These are phyloP conservation scores for Talaromyces sp. DNA, from an alignment of 2,329 filamentous ascomycete genomes.

Conservation along the genomic window DNA sequence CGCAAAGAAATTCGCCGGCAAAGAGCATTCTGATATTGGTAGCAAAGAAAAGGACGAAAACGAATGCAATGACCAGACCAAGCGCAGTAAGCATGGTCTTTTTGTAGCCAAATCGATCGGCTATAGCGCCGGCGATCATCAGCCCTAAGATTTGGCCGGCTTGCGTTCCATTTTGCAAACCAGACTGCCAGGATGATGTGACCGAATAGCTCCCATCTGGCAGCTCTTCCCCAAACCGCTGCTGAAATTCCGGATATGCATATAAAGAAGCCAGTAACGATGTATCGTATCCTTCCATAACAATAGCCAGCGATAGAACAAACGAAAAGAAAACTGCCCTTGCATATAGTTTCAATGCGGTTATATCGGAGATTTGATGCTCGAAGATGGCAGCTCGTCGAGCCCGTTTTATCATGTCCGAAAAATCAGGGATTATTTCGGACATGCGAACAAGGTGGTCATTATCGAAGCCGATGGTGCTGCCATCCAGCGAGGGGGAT, in stretches of 20 bases:
- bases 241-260: slow-evolving; percentile 41
- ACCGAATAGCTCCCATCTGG: slow-evolving; percentile 35
- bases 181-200: slow-evolving; percentile 50
- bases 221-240: slow-evolving; percentile 24
- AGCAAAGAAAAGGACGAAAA: slow-evolving; percentile 46
- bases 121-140: slow-evolving; percentile 59
- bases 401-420: slow-evolving; percentile 1
- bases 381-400: slow-evolving; percentile 9
- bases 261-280: slow-evolving; percentile 48
- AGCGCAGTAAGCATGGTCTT: slow-evolving; percentile 38
- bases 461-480: slow-evolving; percentile 24
- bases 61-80: slow-evolving; percentile 32
- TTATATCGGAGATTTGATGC: slow-evolving; percentile 14
- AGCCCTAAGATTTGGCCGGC: slow-evolving; percentile 63
- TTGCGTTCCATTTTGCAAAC: slow-evolving; percentile 50
- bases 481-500: slow-evolving; percentile 14
- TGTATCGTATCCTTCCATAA: slow-evolving; percentile 52
- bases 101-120: slow-evolving; percentile 46
- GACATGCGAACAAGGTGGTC: slow-evolving; percentile 21
- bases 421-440: slow-evolving; percentile 27
- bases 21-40: slow-evolving; percentile 38
- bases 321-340: slow-evolving; percentile 30
- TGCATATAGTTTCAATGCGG: slow-evolving; percentile 17
- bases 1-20: slow-evolving; percentile 58
- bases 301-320: slow-evolving; percentile 41